Conservation (phyloP, 805 yeast genomes). For the Pichia kluyveri region DNA sequence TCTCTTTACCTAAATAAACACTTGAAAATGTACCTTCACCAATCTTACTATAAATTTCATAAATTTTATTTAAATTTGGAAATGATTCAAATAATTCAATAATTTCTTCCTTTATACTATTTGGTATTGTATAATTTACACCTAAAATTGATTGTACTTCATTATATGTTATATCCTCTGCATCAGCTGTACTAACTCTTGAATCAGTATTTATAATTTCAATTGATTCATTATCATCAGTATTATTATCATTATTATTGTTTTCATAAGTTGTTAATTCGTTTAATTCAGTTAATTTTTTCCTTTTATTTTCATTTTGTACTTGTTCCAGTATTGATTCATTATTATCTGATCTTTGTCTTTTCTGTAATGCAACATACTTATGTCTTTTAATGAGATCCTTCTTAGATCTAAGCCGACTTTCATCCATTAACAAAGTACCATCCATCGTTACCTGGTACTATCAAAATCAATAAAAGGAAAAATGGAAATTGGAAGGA, state of each 20-base stretch:
- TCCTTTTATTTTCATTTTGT: constrained; percentile 1
- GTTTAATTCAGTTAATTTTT: background rate
- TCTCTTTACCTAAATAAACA: constrained; percentile 34
- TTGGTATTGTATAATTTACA: constrained; percentile 4
- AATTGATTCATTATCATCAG: background rate
- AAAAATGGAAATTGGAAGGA: too few species aligned
- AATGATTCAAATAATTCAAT: constrained; percentile 21
- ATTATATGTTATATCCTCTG: constrained; percentile 2
- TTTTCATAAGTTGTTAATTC: too few species aligned
- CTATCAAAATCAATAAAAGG: too few species aligned
- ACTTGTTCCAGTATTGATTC: constrained; percentile 7
- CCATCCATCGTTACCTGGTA: background rate
- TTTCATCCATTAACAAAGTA: background rate
- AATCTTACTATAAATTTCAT: constrained; percentile 37
- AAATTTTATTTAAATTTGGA: constrained; percentile 25
- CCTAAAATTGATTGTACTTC: constrained; percentile 1
- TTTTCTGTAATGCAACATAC: background rate
- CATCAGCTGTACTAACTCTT: background rate
- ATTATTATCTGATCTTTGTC: background rate
- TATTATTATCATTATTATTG: too few species aligned
- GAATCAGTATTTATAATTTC: background rate
- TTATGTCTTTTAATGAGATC: background rate
- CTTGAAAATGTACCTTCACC: constrained; percentile 83
- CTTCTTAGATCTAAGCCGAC: background rate
- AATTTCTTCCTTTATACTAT: constrained; percentile 28